Percentiles rank a stretch among this genome's conserved stretches.
These are phyloP conservation scores for Pleurotus tuber-regium DNA, from an alignment of 768 basidiomycete genomes.

Conservation along the genomic window DNA sequence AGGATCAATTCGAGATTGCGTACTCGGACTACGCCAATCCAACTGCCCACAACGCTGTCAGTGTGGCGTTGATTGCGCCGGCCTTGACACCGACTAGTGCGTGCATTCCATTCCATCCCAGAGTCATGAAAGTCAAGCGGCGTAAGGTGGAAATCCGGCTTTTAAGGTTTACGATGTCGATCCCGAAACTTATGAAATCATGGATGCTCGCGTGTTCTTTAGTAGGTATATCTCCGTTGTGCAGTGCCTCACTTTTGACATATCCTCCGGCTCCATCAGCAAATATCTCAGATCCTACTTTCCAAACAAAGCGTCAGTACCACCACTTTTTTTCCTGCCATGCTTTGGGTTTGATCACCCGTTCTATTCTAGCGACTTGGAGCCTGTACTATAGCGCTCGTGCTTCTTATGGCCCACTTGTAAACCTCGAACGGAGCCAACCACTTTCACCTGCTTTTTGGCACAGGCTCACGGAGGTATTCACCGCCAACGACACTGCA, in stretches of 20 bases:
- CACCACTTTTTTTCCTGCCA: background rate
- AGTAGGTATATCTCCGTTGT: slow-evolving; percentile 20
- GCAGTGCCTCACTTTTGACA: background rate
- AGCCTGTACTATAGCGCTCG: slow-evolving; percentile 35
- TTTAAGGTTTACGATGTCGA: slow-evolving; percentile 42
- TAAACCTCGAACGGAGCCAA: slow-evolving; percentile 15
- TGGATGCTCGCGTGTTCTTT: slow-evolving; percentile 32
- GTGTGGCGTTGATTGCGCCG: slow-evolving; percentile 30
- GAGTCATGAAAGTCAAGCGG: background rate
- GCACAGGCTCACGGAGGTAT: slow-evolving; percentile 57
- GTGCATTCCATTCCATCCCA: slow-evolving; percentile 5
- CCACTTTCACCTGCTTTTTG: slow-evolving; percentile 54
- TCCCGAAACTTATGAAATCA: slow-evolving; percentile 38
- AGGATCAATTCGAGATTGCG: slow-evolving; percentile 40
- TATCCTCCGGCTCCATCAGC: slow-evolving; percentile 13
- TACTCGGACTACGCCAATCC: slow-evolving; percentile 35
- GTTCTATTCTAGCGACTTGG: slow-evolving; percentile 26
- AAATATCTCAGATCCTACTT: slow-evolving; percentile 24
- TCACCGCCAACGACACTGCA: slow-evolving; percentile 42
- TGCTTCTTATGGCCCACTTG: slow-evolving; percentile 28
- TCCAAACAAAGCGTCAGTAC: slow-evolving; percentile 22
- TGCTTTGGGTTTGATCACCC: slow-evolving; percentile 10
- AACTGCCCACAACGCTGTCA: slow-evolving; percentile 26
- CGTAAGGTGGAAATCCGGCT: slow-evolving; percentile 32
- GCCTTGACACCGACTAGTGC: slow-evolving; percentile 39